phyloP scores from a whole-genome alignment of 2,329 filamentous ascomycete species.

The Ascochyta koolunga region DNA sequence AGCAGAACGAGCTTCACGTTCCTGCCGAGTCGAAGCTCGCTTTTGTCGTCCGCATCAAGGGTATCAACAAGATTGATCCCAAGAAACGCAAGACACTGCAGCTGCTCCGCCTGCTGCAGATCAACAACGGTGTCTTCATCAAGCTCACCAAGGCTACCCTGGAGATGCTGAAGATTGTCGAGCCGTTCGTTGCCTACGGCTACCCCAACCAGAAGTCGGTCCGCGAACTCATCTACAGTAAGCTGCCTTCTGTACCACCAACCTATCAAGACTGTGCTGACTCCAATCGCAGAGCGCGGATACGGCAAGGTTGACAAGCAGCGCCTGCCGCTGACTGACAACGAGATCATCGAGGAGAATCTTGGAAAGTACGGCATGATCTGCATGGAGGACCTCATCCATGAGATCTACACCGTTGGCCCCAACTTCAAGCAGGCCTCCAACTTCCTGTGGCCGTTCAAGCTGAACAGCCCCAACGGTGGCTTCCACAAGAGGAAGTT shows the following conservation, averaged over 20 bases:
- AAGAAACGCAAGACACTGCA: conserved; percentile 99
- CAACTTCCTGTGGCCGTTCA: conserved; percentile 99
- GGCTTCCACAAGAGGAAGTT: conserved; percentile 97
- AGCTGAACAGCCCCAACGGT: conserved; percentile 97
- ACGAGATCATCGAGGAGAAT: conserved; percentile 94
- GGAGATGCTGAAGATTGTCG: conserved; percentile 97
- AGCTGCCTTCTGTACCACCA: conserved; percentile 71
- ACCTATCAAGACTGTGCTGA: conserved; percentile 11
- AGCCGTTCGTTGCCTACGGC: conserved; percentile 98
- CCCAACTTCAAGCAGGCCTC: conserved; percentile 98
- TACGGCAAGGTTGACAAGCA: conserved; percentile 99
- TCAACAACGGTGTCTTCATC: conserved; percentile 99
- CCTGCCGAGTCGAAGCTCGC: conserved; percentile 94
- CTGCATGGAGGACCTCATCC: conserved; percentile 98
- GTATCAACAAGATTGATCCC: conserved; percentile 99
- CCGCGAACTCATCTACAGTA: conserved; percentile 99
- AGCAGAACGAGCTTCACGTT: conserved; percentile 92
- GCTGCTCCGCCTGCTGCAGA: conserved; percentile 98
- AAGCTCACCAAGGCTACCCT: conserved; percentile 94
- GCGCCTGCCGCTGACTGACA: conserved; percentile 94
- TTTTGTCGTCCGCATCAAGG: conserved; percentile 99
- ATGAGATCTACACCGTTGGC: conserved; percentile 96
- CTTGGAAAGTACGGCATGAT: conserved; percentile 98
- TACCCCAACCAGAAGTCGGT: conserved; percentile 99
- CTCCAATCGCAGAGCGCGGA: conserved; percentile 66